These are phyloP conservation scores for Ballota nigra DNA, from an alignment of 257 asterid genomes.

Conservation along the genomic window DNA sequence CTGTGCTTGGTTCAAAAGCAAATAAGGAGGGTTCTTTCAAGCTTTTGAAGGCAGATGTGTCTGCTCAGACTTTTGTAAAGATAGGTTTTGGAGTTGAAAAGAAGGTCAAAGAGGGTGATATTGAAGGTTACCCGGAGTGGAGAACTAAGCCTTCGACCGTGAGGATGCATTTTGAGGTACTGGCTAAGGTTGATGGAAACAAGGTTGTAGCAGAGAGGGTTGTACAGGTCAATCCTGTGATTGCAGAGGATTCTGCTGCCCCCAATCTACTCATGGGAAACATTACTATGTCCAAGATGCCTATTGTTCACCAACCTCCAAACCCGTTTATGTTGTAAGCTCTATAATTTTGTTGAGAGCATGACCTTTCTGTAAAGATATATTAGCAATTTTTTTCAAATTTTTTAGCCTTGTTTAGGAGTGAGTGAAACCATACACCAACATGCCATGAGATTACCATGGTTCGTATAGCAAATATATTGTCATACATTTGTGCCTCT, in stretches of 20 bases:
- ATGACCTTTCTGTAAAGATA: conserved; percentile 31
- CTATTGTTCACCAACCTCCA: conserved; percentile 58
- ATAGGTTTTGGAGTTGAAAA: conserved; percentile 85
- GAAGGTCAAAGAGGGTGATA: conserved; percentile 52
- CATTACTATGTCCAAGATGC: conserved; percentile 56
- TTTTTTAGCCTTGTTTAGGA: conserved; percentile 22
- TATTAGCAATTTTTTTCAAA: conserved; percentile 21
- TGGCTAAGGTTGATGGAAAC: conserved; percentile 87
- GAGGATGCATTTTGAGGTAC: conserved; percentile 90
- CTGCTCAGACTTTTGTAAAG: conserved; percentile 85
- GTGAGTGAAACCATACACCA: not conserved
- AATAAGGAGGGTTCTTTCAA: conserved; percentile 71
- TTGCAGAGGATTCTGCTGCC: conserved; percentile 57
- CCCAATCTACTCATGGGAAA: conserved; percentile 59
- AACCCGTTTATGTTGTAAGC: conserved; percentile 61
- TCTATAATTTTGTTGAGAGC: conserved; percentile 47
- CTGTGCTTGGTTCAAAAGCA: conserved; percentile 74
- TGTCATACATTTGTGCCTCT: not conserved
- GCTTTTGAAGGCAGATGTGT: conserved; percentile 82
- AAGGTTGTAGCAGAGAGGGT: conserved; percentile 84
- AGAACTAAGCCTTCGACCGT: conserved; percentile 64
- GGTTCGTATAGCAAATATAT: not conserved
- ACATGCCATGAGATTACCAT: not conserved
- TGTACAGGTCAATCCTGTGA: conserved; percentile 67
- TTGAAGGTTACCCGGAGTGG: conserved; percentile 69